Conservation (phyloP, 768 basidiomycete species). For the Tylopilus sp. region DNA sequence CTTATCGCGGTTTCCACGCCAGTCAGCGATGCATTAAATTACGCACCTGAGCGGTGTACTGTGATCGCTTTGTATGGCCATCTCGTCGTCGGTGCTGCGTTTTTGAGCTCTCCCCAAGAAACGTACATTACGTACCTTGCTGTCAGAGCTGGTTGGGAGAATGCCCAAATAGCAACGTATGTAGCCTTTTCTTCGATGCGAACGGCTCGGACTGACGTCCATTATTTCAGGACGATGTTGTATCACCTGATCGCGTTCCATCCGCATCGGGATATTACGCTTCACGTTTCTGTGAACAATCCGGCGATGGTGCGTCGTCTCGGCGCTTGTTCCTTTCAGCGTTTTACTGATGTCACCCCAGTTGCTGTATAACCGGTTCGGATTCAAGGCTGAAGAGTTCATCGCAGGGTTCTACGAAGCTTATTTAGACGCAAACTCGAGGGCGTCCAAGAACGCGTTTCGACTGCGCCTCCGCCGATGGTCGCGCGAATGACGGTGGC, state of each 20-base stretch:
- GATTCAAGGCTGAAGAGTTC: constrained; percentile 86
- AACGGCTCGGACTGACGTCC: not conserved
- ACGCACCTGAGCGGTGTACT: constrained; percentile 68
- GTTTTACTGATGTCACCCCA: constrained; percentile 20
- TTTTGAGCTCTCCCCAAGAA: constrained; percentile 75
- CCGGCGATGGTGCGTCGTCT: constrained; percentile 61
- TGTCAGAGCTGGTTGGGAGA: constrained; percentile 80
- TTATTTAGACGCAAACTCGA: constrained; percentile 67
- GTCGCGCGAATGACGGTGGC: constrained; percentile 4
- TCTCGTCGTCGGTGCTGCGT: constrained; percentile 70
- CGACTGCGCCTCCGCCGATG: constrained; percentile 66
- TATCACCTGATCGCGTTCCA: constrained; percentile 71
- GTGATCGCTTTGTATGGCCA: constrained; percentile 70
- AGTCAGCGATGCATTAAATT: constrained; percentile 72
- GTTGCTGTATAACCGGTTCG: constrained; percentile 82
- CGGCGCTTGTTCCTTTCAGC: not conserved
- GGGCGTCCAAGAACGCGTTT: constrained; percentile 78
- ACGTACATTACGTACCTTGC: constrained; percentile 82
- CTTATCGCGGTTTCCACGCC: not conserved
- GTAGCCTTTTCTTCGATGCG: constrained; percentile 4
- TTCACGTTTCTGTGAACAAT: constrained; percentile 80
- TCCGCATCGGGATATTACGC: constrained; percentile 71
- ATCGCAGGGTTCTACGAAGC: constrained; percentile 78
- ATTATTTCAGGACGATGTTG: constrained; percentile 58
- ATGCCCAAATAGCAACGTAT: constrained; percentile 73